Evolutionary conservation across 495 filamentous ascomycete genomes (phyloP), one percentile per base, ranked within the genome.

Genomic region (Penicillium parvum): DNA sequence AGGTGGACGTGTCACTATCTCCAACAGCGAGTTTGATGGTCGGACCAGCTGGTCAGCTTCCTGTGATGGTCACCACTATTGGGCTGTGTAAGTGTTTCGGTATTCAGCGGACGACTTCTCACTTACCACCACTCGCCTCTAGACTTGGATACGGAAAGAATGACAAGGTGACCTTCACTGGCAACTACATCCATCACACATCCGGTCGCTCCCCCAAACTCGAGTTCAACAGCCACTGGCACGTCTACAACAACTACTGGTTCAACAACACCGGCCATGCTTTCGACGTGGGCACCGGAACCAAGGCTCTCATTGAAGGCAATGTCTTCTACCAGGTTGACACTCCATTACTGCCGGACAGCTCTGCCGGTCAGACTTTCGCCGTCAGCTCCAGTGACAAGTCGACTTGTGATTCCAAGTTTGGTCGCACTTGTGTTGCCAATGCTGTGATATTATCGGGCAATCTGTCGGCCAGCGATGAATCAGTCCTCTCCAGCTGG

Each of bases 41-140:
- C 43, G 47, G 10, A 74, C 72, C 1, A 61, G 49, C 44, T 78
- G 69, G 66, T 74, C 69, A 20, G 68, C 73, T 11, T 67, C 64
- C 18, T 78, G 75, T 43, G 72, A 79, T 37, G 66, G 69, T 12
- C 64, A 77, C 49, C 74, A 77, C 52, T 78, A 79, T 66, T 77
- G 75, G 74, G 69, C 60, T 17, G 53, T 79, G 52, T 66, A 52
- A 46, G 42, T 10, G 4, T 22, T 15, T 5, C 18, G 23, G 2
- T 5, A 10, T 26, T 2, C 1, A 21, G 9, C 5, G 2, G 1
- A 1, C 7, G 3, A 15, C n/a, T 17, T 7, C 19, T 23, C 11
- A 2, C 9, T 12, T 7, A 32, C 29, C 27, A 29, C 11, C n/a
- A 5, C 16, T 34, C 21, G 19, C 14, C 14, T 28, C 12, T 23